Evolutionary conservation across 2,329 filamentous ascomycete species (phyloP).

Genomic region (Diaporthe eres): DNA sequence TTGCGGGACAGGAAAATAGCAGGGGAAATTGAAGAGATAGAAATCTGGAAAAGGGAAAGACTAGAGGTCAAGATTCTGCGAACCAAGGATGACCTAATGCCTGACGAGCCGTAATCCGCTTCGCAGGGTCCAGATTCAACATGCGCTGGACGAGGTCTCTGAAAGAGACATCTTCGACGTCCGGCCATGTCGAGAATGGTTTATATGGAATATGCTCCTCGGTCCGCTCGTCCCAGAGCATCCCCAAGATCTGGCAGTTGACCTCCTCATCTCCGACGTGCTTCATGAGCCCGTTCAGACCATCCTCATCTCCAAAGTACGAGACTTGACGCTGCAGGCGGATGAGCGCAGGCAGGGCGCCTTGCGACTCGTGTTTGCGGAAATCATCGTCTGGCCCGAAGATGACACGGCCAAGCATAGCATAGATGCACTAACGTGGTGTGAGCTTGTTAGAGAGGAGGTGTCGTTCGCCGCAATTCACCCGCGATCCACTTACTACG

Average conservation of each 20-base stretch:
- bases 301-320: background rate
- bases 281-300: background rate
- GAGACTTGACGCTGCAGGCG: conserved; percentile 6
- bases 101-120: conserved; percentile 2
- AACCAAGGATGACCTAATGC: conserved; percentile 13
- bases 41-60: background rate
- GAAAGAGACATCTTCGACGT: background rate
- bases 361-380: background rate
- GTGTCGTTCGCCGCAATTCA: too few species aligned
- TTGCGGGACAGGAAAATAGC: too few species aligned
- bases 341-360: background rate
- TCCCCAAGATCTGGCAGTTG: conserved; percentile 4
- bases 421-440: background rate
- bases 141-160: background rate
- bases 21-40: background rate
- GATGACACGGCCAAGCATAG: conserved; percentile 5
- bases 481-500: background rate
- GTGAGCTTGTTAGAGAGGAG: background rate
- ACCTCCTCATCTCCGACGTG: conserved; percentile 1
- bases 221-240: conserved; percentile 9
- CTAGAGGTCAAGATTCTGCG: background rate
- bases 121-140: conserved; percentile 7
- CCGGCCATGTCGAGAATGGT: background rate
- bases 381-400: conserved; percentile 7
- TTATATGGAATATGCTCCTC: background rate